Conservation (phyloP, 2,329 filamentous ascomycete species). For the Bipolaris gigantea region DNA sequence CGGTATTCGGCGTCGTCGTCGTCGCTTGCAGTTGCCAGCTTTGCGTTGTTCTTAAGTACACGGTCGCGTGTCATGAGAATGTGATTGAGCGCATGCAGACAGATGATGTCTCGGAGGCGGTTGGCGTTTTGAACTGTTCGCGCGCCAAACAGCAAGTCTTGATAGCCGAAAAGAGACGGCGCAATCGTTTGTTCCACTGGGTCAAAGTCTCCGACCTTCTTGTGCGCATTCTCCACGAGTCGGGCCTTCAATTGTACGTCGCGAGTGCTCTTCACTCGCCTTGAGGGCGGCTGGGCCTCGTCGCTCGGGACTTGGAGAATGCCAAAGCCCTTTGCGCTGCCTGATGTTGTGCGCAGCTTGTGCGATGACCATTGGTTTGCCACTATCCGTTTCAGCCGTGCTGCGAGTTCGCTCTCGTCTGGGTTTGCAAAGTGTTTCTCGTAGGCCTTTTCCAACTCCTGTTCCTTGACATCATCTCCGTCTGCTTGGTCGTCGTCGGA, state of each 20-base stretch:
- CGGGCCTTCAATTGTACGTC: conserved; percentile 41
- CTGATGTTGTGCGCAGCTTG: conserved; percentile 38
- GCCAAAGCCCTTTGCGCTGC: conserved; percentile 23
- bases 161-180: conserved; percentile 77
- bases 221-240: conserved; percentile 34
- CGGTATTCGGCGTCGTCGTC: conserved; percentile 71
- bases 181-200: conserved; percentile 66
- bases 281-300: conserved; percentile 17
- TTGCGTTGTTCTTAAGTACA: conserved; percentile 89
- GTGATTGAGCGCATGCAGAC: conserved; percentile 87
- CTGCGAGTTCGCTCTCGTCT: conserved; percentile 62
- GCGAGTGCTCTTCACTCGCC: conserved; percentile 27
- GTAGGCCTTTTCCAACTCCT: conserved; percentile 65
- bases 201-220: conserved; percentile 56
- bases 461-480: conserved; percentile 23
- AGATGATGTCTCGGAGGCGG: conserved; percentile 70
- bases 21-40: conserved; percentile 66
- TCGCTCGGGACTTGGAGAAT: conserved; percentile 31
- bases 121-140: conserved; percentile 70
- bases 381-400: conserved; percentile 52
- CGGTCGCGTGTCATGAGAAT: conserved; percentile 90
- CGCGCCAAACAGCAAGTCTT: conserved; percentile 75
- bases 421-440: conserved; percentile 75
- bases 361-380: conserved; percentile 54
- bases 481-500: conserved; percentile 40